Evolutionary conservation across 2,329 filamentous ascomycete species (phyloP), one percentile per base, ranked within the genome.

Genomic region (Fusarium sp.): DNA sequence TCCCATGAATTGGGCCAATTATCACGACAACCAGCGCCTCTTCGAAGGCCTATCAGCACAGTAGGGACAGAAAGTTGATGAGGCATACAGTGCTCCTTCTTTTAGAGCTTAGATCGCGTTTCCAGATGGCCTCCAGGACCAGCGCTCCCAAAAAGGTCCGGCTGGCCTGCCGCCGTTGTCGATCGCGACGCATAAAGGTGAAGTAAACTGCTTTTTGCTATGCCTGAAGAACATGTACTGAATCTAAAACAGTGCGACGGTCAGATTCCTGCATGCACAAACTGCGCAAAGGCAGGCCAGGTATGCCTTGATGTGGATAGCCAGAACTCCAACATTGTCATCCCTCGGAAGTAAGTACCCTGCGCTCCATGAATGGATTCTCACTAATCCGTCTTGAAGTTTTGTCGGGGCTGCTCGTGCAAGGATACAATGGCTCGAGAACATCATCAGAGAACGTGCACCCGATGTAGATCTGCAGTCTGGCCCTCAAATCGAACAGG

Each of bases 261-360:
- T 7, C 75, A 81, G 56, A 76, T 81, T 27, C 82, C 83, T 14
- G 81, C 82, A 0, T 84, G 82, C 65, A 78, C 77, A 10, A 84
- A 84, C 58, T 84, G 82, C 35, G 74, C 81, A 13, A 82, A 82
- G 50, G 80, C 81, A 27, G 78, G 77, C 2, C 77, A 80, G 14
- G 64, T 75, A 5, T 84, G 82, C 65, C 73, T 84, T 2, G 82
- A 85, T 59, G 82, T 84, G 1, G 82, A 84, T 66, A 77, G 78
- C 18, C 81, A 80, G 35, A 82, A 84, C 63, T 80, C 80, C 6
- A 75, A 79, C 3, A 35, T 81, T 20, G 74, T 78, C 5, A 80
- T 84, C 9, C 79, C 82, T 7, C 79, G 83, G 58, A 82, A 83
- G 80, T 82, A 29, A 47, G 71, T 65, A 60, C 0, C 5, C 8